Conservation (phyloP, 75 land plant species). For the Selaginella tamariscina region DNA sequence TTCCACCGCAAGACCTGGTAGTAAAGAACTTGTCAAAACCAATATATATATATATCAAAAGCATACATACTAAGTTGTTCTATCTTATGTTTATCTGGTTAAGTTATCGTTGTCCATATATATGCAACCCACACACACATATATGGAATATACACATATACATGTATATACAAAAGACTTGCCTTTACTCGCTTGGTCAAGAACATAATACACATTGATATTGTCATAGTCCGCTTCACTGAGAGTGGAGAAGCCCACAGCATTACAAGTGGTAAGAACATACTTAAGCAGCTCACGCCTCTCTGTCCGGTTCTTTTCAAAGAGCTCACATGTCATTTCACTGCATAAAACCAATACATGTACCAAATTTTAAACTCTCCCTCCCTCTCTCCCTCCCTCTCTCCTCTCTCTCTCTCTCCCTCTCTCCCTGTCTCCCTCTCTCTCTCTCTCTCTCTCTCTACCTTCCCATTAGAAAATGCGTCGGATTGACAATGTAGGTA, state of each 20-base stretch:
- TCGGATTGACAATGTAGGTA: too few species aligned
- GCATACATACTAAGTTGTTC: background rate
- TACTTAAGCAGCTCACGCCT: constrained; percentile 71
- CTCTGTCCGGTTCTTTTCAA: constrained; percentile 77
- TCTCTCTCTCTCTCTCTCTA: too few species aligned
- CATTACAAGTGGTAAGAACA: constrained; percentile 67
- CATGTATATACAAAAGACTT: background rate
- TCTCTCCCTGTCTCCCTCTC: too few species aligned
- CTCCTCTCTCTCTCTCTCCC: too few species aligned
- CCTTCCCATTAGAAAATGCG: too few species aligned
- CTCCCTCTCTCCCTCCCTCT: too few species aligned
- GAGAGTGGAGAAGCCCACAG: constrained; percentile 83
- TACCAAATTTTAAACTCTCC: too few species aligned
- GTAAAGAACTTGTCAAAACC: background rate
- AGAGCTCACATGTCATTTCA: too few species aligned
- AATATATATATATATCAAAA: background rate
- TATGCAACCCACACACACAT: background rate
- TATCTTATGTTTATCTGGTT: background rate
- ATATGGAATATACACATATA: background rate
- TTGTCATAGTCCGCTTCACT: constrained; percentile 90
- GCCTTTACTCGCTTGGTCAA: constrained; percentile 79
- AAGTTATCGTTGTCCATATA: background rate
- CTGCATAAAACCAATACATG: too few species aligned
- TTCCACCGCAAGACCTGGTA: background rate
- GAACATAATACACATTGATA: constrained; percentile 82